phyloP scores from a whole-genome alignment of 2,329 filamentous ascomycete species.

The Arthrobotrys conoides region DNA sequence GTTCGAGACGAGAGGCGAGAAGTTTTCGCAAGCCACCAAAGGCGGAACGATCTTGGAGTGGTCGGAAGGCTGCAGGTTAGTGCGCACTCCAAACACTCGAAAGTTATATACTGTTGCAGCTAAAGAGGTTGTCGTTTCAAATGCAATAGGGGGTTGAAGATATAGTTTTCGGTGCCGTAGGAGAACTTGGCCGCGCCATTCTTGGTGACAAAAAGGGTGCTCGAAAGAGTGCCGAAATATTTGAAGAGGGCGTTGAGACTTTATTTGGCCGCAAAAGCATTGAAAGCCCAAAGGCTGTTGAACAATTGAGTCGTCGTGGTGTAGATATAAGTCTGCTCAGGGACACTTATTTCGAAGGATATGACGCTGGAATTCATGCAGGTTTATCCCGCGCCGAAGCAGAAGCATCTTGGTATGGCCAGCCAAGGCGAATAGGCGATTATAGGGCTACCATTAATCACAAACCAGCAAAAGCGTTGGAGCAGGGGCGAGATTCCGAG shows the following conservation, averaged over 20 bases:
- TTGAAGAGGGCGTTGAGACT: constrained; percentile 10
- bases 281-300: not conserved
- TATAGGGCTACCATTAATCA: not conserved
- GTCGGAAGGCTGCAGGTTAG: constrained; percentile 14
- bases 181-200: not conserved
- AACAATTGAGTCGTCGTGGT: not conserved
- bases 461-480: constrained; percentile 28
- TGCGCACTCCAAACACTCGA: not conserved
- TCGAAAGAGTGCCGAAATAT: constrained; percentile 23
- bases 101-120: not conserved
- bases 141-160: constrained; percentile 16
- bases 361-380: constrained; percentile 29
- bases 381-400: constrained; percentile 25
- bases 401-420: constrained; percentile 12
- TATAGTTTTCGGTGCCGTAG: constrained; percentile 20
- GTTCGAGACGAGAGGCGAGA: not conserved
- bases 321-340: constrained; percentile 12
- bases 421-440: constrained; percentile 14
- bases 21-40: not conserved
- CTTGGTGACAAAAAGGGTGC: constrained; percentile 16
- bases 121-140: not conserved
- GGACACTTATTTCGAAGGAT: constrained; percentile 21
- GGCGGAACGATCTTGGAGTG: too few species aligned
- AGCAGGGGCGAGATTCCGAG: constrained; percentile 4
- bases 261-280: not conserved